Base-by-base conservation (phyloP, 2,329 filamentous ascomycete species). In the Chaetomiaceae sp. region DNA sequence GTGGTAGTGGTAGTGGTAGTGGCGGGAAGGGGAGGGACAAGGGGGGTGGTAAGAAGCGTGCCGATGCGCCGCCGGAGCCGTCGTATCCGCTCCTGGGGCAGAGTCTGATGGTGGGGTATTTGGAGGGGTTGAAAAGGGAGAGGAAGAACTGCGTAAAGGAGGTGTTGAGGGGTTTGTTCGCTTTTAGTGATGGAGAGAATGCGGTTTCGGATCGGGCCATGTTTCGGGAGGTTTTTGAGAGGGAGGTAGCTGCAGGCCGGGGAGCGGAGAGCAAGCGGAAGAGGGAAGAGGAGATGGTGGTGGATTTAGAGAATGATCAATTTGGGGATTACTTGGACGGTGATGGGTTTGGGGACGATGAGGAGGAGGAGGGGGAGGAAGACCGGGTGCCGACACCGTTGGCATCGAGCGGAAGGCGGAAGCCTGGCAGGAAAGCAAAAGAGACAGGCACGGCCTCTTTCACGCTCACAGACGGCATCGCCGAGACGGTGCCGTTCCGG, bases 161-260 rank as follows among this genome's bases (percentile, higher is more conserved):
- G 30, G 78, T 90, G 10, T 72, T 87, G 54, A 80, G 80, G 57
- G 84, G 86, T 1, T 73, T 90, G 5, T 79, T 64, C 27, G 60
- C 61, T 3, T 64, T 90, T 48, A 83, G 86, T 0, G 82, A 86
- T 59, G 87, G 84, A 2, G 73, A 61, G 4, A 73, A 61, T 16
- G 66, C 75, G 29, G 76, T 72, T 2, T 73, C 80, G 6, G 73
- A 65, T 37, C 66, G 76, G 36, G 76, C 73, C 1, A 73, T 80
- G 7, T 90, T 83, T 62, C 74, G 73, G 2, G 83, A 89, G 62
- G 71, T 91, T 4, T 92, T 87, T 70, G 74, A 77, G 20, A 80
- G 81, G 48, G 88, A 91, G 68, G 80, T 79, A 2, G 76, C 70
- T 54, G 72, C 71, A 58, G 67, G 62, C 44, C 74, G 69, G 57